Conservation (phyloP, 169 alveolate species). For the Plasmodium berghei region DNA sequence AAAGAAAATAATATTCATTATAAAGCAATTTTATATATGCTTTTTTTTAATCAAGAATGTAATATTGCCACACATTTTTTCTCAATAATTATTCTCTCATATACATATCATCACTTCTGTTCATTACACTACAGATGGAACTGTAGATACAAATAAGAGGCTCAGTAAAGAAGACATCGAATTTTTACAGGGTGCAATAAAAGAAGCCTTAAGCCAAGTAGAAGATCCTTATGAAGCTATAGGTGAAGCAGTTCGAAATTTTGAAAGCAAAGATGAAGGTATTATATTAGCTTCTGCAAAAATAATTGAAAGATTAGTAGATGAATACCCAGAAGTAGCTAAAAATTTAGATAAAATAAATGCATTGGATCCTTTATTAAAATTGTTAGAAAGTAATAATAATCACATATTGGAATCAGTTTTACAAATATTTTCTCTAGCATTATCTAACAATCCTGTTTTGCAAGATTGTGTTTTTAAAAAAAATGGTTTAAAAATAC, state of each 20-base stretch:
- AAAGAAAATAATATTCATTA: no score
- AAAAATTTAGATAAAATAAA: conserved; percentile 66
- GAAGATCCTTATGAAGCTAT: conserved; percentile 77
- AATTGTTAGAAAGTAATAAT: conserved; percentile 34
- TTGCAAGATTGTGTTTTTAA: conserved; percentile 69
- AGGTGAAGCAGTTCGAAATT: conserved; percentile 65
- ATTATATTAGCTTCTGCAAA: conserved; percentile 69
- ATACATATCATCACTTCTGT: no score
- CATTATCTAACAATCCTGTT: conserved; percentile 67
- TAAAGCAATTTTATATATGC: no score
- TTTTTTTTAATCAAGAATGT: no score
- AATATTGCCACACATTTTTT: no score
- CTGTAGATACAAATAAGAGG: conserved; percentile 69
- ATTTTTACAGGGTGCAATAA: conserved; percentile 76
- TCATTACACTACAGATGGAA: conserved; percentile 25
- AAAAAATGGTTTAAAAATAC: conserved; percentile 53
- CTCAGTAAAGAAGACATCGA: conserved; percentile 69
- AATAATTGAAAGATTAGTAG: conserved; percentile 70
- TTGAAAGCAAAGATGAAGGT: conserved; percentile 70
- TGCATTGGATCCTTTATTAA: conserved; percentile 71
- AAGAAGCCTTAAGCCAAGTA: conserved; percentile 70
- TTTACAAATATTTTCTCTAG: conserved; percentile 65
- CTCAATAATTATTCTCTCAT: no score
- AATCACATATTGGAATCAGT: conserved; percentile 69
- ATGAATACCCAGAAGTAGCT: conserved; percentile 72